A percentile compares a stretch with the other conserved stretches of the same genome.
phyloP scores from a whole-genome alignment of 192 early-diverging fungal species.

The Ambispora gerdemannii region DNA sequence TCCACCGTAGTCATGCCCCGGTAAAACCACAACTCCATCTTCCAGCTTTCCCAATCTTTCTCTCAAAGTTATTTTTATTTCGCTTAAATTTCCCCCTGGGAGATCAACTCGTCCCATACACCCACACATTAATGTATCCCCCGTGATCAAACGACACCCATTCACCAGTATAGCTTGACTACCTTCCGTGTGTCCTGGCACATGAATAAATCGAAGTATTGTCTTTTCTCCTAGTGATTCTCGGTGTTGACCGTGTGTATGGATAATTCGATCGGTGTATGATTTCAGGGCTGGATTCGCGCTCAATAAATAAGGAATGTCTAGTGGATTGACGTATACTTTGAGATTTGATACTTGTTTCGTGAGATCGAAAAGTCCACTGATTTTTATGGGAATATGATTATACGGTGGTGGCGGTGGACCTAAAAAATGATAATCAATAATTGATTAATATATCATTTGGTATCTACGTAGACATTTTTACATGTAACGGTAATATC shows the following conservation, averaged over 20 bases:
- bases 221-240: conserved; percentile 46
- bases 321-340: conserved; percentile 71
- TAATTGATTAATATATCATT: neutral
- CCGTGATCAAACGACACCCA: conserved; percentile 69
- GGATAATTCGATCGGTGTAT: conserved; percentile 1
- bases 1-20: conserved; percentile 88
- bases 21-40: conserved; percentile 72
- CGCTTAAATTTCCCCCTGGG: conserved; percentile 61
- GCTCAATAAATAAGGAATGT: conserved; percentile 65
- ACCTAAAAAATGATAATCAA: conserved; percentile 13
- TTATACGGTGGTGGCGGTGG: conserved; percentile 82
- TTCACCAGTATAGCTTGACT: conserved; percentile 82
- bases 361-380: conserved; percentile 72
- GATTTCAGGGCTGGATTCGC: conserved; percentile 63
- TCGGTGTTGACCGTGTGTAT: neutral
- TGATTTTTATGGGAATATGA: conserved; percentile 70
- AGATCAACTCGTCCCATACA: conserved; percentile 77
- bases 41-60: conserved; percentile 54
- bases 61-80: conserved; percentile 73
- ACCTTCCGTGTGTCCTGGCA: conserved; percentile 91
- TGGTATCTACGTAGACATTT: too few species aligned
- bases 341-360: conserved; percentile 69
- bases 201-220: conserved; percentile 74
- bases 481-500: neutral
- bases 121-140: conserved; percentile 81